Conservation (phyloP, 2,329 filamentous ascomycete genomes). For the Xylariaceae sp. region DNA sequence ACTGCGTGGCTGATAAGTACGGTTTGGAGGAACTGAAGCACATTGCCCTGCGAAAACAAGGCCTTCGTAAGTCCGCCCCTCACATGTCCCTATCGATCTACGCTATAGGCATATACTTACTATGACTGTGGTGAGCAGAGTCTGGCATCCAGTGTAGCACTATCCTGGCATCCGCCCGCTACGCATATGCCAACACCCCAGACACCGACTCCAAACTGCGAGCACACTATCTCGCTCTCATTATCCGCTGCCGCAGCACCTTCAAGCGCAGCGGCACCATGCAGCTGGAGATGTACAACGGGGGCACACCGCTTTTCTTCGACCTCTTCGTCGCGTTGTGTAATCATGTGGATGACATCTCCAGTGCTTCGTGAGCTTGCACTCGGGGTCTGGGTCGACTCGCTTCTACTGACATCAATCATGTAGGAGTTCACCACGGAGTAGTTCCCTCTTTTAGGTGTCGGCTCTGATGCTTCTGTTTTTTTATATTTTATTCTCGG, state of each 20-base stretch:
- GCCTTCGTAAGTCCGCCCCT: conserved; percentile 56
- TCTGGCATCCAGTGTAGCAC: conserved; percentile 78
- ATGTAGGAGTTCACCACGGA: conserved; percentile 42
- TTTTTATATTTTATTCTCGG: conserved; percentile 4
- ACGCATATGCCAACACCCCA: conserved; percentile 82
- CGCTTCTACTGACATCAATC: conserved; percentile 12
- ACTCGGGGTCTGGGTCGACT: background rate
- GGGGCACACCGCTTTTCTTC: conserved; percentile 79
- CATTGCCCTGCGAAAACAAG: conserved; percentile 81
- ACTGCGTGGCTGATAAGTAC: conserved; percentile 83
- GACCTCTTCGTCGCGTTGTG: conserved; percentile 90
- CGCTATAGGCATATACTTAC: background rate
- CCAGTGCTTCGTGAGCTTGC: conserved; percentile 47
- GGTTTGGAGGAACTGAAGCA: conserved; percentile 79
- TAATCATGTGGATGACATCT: conserved; percentile 76
- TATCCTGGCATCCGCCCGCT: conserved; percentile 81
- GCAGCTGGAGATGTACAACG: conserved; percentile 90
- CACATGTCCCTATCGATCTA: background rate
- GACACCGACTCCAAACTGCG: conserved; percentile 86
- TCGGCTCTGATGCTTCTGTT: background rate
- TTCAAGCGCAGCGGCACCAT: conserved; percentile 94
- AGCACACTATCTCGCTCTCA: conserved; percentile 86
- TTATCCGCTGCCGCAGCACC: conserved; percentile 79
- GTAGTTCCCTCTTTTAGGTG: conserved; percentile 37
- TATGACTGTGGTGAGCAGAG: conserved; percentile 38